A percentile compares a stretch with the other conserved stretches of the same genome.
These are phyloP conservation scores for Brassica hybrid DNA, from an alignment of 441 rosid genomes.

Conservation along the genomic window DNA sequence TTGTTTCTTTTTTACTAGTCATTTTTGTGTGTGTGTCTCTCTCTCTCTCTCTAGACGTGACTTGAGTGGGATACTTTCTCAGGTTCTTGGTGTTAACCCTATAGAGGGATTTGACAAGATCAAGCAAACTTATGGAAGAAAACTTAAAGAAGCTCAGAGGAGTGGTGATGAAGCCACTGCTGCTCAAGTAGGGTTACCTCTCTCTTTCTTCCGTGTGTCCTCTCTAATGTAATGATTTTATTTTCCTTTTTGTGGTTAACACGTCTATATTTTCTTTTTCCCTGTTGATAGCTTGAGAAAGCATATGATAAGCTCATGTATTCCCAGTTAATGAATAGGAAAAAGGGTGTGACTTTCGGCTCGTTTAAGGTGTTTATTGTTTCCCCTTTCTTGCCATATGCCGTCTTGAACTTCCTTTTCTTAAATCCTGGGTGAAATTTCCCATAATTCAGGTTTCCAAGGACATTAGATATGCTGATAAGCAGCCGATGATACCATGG, in stretches of 20 bases:
- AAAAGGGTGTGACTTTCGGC: conserved; percentile 85
- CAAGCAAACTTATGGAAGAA: conserved; percentile 67
- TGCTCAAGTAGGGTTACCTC: conserved; percentile 68
- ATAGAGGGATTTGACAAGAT: conserved; percentile 82
- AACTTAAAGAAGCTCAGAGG: conserved; percentile 85
- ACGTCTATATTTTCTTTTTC: conserved; percentile 9
- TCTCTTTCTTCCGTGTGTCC: background rate
- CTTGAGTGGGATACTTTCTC: conserved; percentile 26
- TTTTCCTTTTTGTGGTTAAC: conserved; percentile 22
- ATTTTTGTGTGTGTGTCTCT: background rate
- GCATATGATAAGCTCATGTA: conserved; percentile 96
- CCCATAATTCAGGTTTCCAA: conserved; percentile 75
- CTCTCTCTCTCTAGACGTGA: background rate
- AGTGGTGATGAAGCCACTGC: conserved; percentile 82
- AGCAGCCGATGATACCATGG: conserved; percentile 95
- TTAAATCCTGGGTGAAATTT: conserved; percentile 7
- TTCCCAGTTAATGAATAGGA: conserved; percentile 75
- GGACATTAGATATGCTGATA: conserved; percentile 95
- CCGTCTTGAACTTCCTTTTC: background rate
- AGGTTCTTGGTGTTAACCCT: conserved; percentile 94
- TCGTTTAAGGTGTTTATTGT: conserved; percentile 69
- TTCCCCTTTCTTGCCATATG: background rate
- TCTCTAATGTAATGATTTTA: background rate
- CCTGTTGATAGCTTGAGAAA: conserved; percentile 76
- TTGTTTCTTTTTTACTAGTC: conserved; percentile 2